phyloP scores from a whole-genome alignment of 352 stramenopile genomes.

The Elongisporangium anandrum region DNA sequence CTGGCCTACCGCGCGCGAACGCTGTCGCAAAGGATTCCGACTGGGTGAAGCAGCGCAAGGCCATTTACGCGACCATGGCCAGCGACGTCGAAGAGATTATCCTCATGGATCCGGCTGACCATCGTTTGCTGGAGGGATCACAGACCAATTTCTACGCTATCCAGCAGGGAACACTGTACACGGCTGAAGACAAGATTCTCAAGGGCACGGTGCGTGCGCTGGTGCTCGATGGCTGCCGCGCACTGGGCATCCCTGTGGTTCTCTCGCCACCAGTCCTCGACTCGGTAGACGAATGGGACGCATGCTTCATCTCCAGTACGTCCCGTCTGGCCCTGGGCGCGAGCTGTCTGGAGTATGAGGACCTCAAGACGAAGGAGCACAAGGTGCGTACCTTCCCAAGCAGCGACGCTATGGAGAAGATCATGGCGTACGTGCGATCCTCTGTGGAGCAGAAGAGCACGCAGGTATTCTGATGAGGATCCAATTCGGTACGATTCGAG shows the following conservation, averaged over 20 bases:
- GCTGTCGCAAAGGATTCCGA: constrained; percentile 68
- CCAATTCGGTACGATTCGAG: too few species aligned
- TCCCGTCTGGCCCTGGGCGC: constrained; percentile 71
- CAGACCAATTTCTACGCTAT: constrained; percentile 85
- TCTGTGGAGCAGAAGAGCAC: constrained; percentile 54
- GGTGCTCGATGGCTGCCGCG: constrained; percentile 58
- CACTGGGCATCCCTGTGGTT: constrained; percentile 48
- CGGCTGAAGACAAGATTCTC: constrained; percentile 64
- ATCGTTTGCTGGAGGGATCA: constrained; percentile 63
- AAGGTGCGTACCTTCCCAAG: constrained; percentile 25
- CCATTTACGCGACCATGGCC: constrained; percentile 66
- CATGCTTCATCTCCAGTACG: constrained; percentile 82
- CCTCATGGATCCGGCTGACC: constrained; percentile 70
- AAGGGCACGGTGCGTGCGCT: constrained; percentile 74
- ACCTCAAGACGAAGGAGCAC: constrained; percentile 23
- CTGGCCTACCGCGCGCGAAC: constrained; percentile 65
- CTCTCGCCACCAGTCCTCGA: constrained; percentile 49
- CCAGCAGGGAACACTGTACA: constrained; percentile 47
- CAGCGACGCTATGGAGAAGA: constrained; percentile 36
- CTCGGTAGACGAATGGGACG: constrained; percentile 57
- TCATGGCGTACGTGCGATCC: constrained; percentile 37
- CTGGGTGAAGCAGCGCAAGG: constrained; percentile 72
- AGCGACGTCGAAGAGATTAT: constrained; percentile 74
- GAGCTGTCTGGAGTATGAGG: constrained; percentile 39
- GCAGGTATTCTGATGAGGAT: constrained; percentile 44